These are phyloP conservation scores for Mesotaenium endlicherianum DNA, from an alignment of 139 green algal species.

Conservation along the genomic window DNA sequence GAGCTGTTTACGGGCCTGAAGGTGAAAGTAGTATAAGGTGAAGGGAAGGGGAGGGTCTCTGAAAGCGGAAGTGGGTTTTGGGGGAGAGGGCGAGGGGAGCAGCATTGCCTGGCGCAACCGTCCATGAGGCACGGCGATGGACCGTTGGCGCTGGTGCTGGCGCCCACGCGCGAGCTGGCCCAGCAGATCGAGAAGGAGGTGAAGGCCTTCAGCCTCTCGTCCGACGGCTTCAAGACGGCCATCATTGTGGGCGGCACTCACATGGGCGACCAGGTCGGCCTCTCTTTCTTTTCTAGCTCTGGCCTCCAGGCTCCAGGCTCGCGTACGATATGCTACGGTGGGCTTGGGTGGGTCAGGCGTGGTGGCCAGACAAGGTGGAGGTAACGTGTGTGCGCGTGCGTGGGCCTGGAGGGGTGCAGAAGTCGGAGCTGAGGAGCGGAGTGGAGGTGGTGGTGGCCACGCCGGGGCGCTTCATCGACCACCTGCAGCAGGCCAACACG, in stretches of 20 bases:
- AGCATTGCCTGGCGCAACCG: constrained; percentile 71
- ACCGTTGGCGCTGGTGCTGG: constrained; percentile 90
- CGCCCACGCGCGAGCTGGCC: constrained; percentile 96
- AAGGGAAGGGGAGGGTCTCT: too few species aligned
- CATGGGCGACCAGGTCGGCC: constrained; percentile 51
- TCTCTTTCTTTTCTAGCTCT: too few species aligned
- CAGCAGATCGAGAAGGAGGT: constrained; percentile 99
- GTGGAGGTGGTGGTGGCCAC: constrained; percentile 64
- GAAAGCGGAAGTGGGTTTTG: too few species aligned
- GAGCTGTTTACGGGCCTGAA: too few species aligned
- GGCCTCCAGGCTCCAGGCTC: too few species aligned
- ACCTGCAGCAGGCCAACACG: constrained; percentile 63
- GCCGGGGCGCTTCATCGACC: constrained; percentile 63
- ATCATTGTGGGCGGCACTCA: constrained; percentile 64
- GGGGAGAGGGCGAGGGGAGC: too few species aligned
- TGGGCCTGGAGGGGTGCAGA: too few species aligned
- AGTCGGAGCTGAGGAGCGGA: constrained; percentile 48
- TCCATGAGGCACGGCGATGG: constrained; percentile 71
- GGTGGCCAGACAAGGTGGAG: too few species aligned
- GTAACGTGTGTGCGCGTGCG: too few species aligned
- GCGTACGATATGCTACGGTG: too few species aligned
- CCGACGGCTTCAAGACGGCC: constrained; percentile 51
- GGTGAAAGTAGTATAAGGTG: too few species aligned
- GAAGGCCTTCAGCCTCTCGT: constrained; percentile 54
- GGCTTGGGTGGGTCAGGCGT: too few species aligned